phyloP scores from a whole-genome alignment of 805 yeast species.

The Saccharomycopsis fodiens region DNA sequence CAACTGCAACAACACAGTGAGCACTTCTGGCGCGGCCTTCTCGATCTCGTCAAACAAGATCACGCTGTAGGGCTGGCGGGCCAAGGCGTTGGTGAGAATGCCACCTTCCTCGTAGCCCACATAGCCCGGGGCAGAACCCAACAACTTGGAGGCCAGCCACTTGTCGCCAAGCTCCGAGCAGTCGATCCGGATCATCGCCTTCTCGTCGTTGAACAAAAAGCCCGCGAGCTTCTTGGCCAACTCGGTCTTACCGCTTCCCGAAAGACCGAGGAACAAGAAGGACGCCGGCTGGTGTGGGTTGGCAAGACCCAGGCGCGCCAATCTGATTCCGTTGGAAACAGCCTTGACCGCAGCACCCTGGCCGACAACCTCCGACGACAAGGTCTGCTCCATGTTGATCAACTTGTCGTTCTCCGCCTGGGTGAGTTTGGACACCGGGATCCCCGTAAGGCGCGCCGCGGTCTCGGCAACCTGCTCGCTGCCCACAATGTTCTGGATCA shows the following conservation, averaged over 20 bases:
- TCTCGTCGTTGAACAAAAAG: conserved; percentile 90
- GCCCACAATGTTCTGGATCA: conserved; percentile 87
- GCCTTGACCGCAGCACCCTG: conserved; percentile 95
- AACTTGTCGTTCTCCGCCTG: conserved; percentile 93
- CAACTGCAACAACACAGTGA: conserved; percentile 85
- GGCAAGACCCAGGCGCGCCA: conserved; percentile 88
- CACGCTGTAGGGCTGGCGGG: conserved; percentile 93
- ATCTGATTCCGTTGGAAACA: conserved; percentile 89
- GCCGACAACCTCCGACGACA: conserved; percentile 82
- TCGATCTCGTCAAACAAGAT: conserved; percentile 95
- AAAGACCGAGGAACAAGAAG: conserved; percentile 86
- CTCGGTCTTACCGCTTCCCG: conserved; percentile 98
- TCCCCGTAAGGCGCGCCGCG: conserved; percentile 93
- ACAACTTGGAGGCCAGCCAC: conserved; percentile 87
- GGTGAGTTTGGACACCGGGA: conserved; percentile 88
- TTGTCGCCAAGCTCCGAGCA: conserved; percentile 95
- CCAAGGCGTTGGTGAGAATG: conserved; percentile 82
- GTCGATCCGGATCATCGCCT: conserved; percentile 95
- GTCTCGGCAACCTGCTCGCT: conserved; percentile 93
- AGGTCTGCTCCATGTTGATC: conserved; percentile 87
- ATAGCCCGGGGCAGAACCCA: conserved; percentile 97
- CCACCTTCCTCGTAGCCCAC: conserved; percentile 99
- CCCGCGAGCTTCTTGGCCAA: conserved; percentile 95
- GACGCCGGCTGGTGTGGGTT: conserved; percentile 97
- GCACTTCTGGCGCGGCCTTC: conserved; percentile 96